Base-by-base conservation (phyloP, 345 rosid species). In the Hypericum androsaemum region DNA sequence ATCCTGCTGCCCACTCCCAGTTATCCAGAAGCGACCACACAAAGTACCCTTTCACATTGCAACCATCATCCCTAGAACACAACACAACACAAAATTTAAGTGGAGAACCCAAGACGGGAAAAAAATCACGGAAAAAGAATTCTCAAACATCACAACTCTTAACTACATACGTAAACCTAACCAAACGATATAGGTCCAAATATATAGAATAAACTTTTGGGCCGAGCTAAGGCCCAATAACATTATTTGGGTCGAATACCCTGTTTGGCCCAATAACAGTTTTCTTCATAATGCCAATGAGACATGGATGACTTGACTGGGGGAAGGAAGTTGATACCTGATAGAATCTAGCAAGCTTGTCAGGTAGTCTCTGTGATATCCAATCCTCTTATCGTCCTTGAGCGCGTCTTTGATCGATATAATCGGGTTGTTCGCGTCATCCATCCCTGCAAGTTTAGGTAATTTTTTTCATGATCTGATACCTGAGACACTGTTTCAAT, bases 1-100 rank as follows among this genome's bases (percentile, higher is more conserved):
- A 84, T 4, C 98, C 98, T 0, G 89, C 86, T 49, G 74, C 69
- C 98, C 98, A 92, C 64, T 92, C 98, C 95, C 95, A 92, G 14
- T 92, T 92, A 60, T 92, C 98, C 70, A 84, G 50, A 13, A 87
- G 46, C 10, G 98, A 84, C 98, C 98, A 92, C 11, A 55, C 94
- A 45, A 92, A 92, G 63, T 92, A 87, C 28, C 95, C 96, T 71
- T 81, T 84, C 62, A 92, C 96, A 57, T 92, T 92, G 74, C 96
- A 92, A 3, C 96, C 95, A 64, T 92, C 98, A 50, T 87, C 95
- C 69, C 88, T 84, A 83, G 56, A 61, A 54, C 16, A 16, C 71
- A 66, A 9, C 56, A 35, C 35, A 36, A 36, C n/a, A 6, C 28
- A 37, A 39, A 40, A 12, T 55, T 36, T 50, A 32, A 28, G 60